Evolutionary conservation across 805 yeast species (phyloP).

Genomic region (Schwanniomyces vanrijiae): DNA sequence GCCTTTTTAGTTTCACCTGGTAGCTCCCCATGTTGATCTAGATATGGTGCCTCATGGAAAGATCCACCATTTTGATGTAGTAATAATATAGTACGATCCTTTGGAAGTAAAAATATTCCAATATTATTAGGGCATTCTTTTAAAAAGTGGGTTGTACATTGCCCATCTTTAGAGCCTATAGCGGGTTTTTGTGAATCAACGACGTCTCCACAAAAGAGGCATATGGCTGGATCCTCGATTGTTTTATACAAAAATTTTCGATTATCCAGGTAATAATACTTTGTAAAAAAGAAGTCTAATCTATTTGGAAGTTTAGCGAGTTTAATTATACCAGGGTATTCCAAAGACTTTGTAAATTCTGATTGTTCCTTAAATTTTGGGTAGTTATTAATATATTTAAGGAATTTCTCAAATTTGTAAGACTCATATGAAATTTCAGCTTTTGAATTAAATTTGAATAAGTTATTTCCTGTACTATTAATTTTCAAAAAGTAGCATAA

Average conservation of each 20-base stretch:
- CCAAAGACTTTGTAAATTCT: conserved; percentile 30
- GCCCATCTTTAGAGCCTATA: conserved; percentile 60
- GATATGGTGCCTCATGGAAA: conserved; percentile 78
- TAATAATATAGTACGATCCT: conserved; percentile 61
- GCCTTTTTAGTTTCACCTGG: conserved; percentile 73
- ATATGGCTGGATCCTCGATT: conserved; percentile 76
- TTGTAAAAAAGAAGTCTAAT: conserved; percentile 67
- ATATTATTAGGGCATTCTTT: conserved; percentile 61
- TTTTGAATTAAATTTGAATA: conserved; percentile 15
- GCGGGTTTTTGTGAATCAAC: conserved; percentile 66
- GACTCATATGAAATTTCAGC: conserved; percentile 21
- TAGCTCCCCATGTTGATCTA: conserved; percentile 83
- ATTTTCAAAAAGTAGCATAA: conserved; percentile 51
- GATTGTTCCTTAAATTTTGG: conserved; percentile 6
- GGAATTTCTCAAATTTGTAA: conserved; percentile 20
- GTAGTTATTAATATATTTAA: conserved; percentile 7
- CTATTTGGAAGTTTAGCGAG: conserved; percentile 65
- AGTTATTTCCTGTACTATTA: conserved; percentile 31
- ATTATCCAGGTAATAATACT: conserved; percentile 47
- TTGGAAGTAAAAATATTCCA: conserved; percentile 77
- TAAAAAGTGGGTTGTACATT: conserved; percentile 71
- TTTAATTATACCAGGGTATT: conserved; percentile 66
- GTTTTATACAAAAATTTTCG: conserved; percentile 36
- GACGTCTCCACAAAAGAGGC: conserved; percentile 76
- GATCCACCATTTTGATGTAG: conserved; percentile 79